Evolutionary conservation across 768 basidiomycete genomes (phyloP).

Genomic region (Boletus speciosus): DNA sequence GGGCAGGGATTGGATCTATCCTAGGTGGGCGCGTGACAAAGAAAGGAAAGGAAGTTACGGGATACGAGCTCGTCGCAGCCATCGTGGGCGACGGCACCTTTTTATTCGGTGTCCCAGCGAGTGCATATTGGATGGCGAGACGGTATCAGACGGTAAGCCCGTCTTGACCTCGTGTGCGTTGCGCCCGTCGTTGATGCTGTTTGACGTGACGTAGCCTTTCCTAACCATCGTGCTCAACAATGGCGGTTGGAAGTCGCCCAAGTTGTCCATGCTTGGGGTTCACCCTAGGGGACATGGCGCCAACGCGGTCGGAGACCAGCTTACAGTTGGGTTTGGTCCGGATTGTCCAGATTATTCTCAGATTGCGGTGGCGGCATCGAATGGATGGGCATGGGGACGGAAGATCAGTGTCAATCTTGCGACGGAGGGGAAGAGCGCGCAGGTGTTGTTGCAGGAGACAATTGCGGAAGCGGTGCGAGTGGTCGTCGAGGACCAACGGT

Average conservation of each 20-base stretch:
- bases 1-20: slow-evolving; percentile 57
- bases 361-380: slow-evolving; percentile 65
- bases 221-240: slow-evolving; percentile 70
- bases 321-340: slow-evolving; percentile 66
- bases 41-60: slow-evolving; percentile 20
- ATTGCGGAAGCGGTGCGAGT: slow-evolving; percentile 50
- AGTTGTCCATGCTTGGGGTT: slow-evolving; percentile 59
- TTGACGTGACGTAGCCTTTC: slow-evolving; percentile 49
- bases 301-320: slow-evolving; percentile 39
- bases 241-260: slow-evolving; percentile 67
- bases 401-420: slow-evolving; percentile 32
- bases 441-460: slow-evolving; percentile 29
- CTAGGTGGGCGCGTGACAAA: slow-evolving; percentile 38
- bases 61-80: slow-evolving; percentile 51
- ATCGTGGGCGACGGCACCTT: slow-evolving; percentile 72
- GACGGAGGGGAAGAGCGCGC: slow-evolving; percentile 19
- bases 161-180: background rate
- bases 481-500: slow-evolving; percentile 55
- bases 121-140: slow-evolving; percentile 71
- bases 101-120: slow-evolving; percentile 62
- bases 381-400: slow-evolving; percentile 61
- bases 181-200: background rate
- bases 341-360: slow-evolving; percentile 55
- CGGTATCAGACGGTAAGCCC: slow-evolving; percentile 58
- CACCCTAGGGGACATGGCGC: slow-evolving; percentile 59